Evolutionary conservation across 108 stramenopile genomes (phyloP).

Genomic region (Conticribra guillardii): DNA sequence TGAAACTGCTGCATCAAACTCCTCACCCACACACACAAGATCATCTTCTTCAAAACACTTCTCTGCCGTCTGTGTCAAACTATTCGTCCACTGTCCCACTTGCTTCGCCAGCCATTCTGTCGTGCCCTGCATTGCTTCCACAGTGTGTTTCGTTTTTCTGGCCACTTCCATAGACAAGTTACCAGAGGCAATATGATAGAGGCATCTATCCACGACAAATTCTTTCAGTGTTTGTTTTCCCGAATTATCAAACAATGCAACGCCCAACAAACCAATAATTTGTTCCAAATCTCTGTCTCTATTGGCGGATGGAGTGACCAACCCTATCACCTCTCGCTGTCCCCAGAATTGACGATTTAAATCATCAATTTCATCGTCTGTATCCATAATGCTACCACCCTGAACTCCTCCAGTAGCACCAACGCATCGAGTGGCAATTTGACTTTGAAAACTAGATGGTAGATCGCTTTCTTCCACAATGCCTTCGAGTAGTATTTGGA

Average conservation of each 20-base stretch:
- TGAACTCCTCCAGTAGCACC: slow-evolving; percentile 39
- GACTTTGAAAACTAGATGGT: slow-evolving; percentile 35
- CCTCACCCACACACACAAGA: neutral
- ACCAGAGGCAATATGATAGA: slow-evolving; percentile 44
- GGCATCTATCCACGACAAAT: slow-evolving; percentile 27
- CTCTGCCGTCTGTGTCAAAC: slow-evolving; percentile 7
- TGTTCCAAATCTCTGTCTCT: slow-evolving; percentile 22
- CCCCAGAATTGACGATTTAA: slow-evolving; percentile 41
- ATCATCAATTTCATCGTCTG: slow-evolving; percentile 24
- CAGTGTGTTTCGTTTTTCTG: slow-evolving; percentile 26
- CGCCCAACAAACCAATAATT: slow-evolving; percentile 29
- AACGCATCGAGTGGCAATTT: slow-evolving; percentile 43
- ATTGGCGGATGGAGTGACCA: slow-evolving; percentile 14
- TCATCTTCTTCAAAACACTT: slow-evolving; percentile 15
- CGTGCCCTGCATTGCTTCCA: slow-evolving; percentile 37
- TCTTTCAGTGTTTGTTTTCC: slow-evolving; percentile 44
- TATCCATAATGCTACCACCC: slow-evolving; percentile 39
- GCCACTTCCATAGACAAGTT: slow-evolving; percentile 28
- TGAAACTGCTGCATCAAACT: slow-evolving; percentile 13
- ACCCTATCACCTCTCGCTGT: slow-evolving; percentile 27
- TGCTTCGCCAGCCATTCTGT: slow-evolving; percentile 38
- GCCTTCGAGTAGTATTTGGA: slow-evolving; percentile 45
- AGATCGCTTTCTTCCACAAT: slow-evolving; percentile 36
- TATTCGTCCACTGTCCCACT: slow-evolving; percentile 25
- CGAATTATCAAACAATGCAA: slow-evolving; percentile 34